These are phyloP conservation scores for Hansenula sp. DNA, from an alignment of 1,139 yeast genomes.

Conservation along the genomic window DNA sequence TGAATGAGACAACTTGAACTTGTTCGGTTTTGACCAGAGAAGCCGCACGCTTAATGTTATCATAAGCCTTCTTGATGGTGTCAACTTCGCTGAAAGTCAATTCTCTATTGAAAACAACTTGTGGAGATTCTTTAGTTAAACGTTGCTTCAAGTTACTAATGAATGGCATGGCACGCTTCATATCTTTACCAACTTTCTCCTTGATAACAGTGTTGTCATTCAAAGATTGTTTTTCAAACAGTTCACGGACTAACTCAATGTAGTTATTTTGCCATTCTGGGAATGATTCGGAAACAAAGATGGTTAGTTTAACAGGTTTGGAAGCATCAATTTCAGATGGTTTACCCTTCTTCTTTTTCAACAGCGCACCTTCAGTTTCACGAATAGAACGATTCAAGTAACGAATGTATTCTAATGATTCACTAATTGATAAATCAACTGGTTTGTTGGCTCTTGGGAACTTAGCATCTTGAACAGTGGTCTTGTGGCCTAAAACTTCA, in stretches of 20 bases:
- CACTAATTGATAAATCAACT: conserved; percentile 55
- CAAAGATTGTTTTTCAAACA: conserved; percentile 61
- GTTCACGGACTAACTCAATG: conserved; percentile 76
- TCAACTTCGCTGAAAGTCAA: conserved; percentile 76
- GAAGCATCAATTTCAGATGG: conserved; percentile 67
- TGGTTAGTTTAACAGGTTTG: conserved; percentile 67
- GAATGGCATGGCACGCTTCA: conserved; percentile 98
- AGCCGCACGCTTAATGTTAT: conserved; percentile 61
- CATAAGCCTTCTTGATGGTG: conserved; percentile 52
- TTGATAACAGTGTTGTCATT: conserved; percentile 60
- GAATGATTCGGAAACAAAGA: conserved; percentile 76
- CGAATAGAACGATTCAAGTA: conserved; percentile 77
- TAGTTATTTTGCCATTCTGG: conserved; percentile 96
- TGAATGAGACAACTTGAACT: conserved; percentile 55
- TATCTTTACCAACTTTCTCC: conserved; percentile 60
- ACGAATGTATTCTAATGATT: conserved; percentile 77
- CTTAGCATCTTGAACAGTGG: conserved; percentile 64
- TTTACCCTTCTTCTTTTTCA: conserved; percentile 91
- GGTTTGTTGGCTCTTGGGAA: conserved; percentile 78
- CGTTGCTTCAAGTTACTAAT: conserved; percentile 82
- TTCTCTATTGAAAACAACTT: conserved; percentile 82
- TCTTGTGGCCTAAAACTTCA: conserved; percentile 63
- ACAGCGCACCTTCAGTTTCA: conserved; percentile 84
- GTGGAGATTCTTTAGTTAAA: conserved; percentile 63
- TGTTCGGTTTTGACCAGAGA: conserved; percentile 55